phyloP scores from a whole-genome alignment of 148 eudicot species.

The Pouteria glomerata region DNA sequence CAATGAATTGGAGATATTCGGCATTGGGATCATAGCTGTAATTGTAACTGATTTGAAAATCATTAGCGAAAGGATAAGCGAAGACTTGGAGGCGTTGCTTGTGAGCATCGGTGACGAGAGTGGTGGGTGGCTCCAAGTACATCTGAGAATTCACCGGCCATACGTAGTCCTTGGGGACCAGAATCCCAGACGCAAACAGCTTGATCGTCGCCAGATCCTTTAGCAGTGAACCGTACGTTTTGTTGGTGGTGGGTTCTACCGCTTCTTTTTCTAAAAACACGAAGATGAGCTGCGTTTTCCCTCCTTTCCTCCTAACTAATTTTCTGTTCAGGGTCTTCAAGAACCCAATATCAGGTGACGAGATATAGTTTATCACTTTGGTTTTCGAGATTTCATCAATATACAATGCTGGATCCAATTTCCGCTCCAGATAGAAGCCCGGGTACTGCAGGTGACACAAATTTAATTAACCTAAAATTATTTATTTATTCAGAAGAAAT shows the following conservation, averaged over 20 bases:
- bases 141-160: conserved; percentile 54
- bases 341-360: conserved; percentile 86
- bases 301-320: conserved; percentile 20
- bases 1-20: conserved; percentile 73
- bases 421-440: conserved; percentile 51
- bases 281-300: conserved; percentile 45
- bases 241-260: conserved; percentile 67
- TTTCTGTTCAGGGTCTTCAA: conserved; percentile 41
- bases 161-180: conserved; percentile 73
- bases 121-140: conserved; percentile 55
- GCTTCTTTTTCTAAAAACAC: conserved; percentile 30
- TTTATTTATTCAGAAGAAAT: too few relatives aligned
- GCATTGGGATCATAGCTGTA: conserved; percentile 81
- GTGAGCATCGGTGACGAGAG: conserved; percentile 77
- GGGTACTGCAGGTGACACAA: conserved; percentile 41
- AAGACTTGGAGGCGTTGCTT: conserved; percentile 60
- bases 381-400: conserved; percentile 16
- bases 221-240: conserved; percentile 40
- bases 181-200: conserved; percentile 65
- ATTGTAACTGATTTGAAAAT: conserved; percentile 50
- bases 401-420: conserved; percentile 35
- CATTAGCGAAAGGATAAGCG: conserved; percentile 79
- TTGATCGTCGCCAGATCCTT: conserved; percentile 53
- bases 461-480: neutral
- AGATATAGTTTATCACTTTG: conserved; percentile 43